Evolutionary conservation across 352 stramenopile species (phyloP).

Genomic region (Phytophthora pistaciae): DNA sequence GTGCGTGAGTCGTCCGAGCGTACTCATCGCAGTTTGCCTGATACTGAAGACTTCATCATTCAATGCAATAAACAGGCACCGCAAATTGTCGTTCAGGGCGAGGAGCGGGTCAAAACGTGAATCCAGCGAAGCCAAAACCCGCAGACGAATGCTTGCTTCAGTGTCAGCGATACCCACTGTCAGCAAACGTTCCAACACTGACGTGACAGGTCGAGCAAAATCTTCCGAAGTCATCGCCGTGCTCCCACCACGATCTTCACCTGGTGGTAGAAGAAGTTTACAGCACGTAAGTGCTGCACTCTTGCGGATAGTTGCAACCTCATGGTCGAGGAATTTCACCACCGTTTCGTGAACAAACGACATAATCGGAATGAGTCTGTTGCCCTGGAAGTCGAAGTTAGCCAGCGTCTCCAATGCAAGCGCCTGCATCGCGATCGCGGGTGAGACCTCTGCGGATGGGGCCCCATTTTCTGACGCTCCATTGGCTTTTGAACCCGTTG

Average conservation of each 20-base stretch:
- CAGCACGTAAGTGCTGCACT: conserved; percentile 90
- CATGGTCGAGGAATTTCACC: conserved; percentile 89
- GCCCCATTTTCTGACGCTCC: conserved; percentile 52
- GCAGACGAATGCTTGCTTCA: conserved; percentile 85
- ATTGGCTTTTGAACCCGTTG: conserved; percentile 50
- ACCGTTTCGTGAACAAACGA: conserved; percentile 90
- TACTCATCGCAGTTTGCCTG: conserved; percentile 90
- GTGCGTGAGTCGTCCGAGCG: conserved; percentile 83
- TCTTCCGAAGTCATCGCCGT: conserved; percentile 71
- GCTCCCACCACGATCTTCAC: conserved; percentile 60
- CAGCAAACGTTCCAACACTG: conserved; percentile 81
- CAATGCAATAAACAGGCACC: conserved; percentile 87
- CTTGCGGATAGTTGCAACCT: conserved; percentile 86
- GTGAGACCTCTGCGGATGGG: conserved; percentile 47
- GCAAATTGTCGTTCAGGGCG: conserved; percentile 85
- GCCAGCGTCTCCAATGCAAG: conserved; percentile 87
- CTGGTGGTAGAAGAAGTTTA: conserved; percentile 79
- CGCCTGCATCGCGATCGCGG: conserved; percentile 82
- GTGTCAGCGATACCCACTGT: conserved; percentile 89
- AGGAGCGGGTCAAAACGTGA: conserved; percentile 84
- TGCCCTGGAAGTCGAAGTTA: conserved; percentile 90
- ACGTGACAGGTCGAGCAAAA: conserved; percentile 75
- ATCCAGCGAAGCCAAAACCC: conserved; percentile 84
- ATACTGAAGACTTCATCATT: conserved; percentile 92
- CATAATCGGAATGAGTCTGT: conserved; percentile 88